phyloP scores from a whole-genome alignment of 345 rosid genomes.

The Eucalyptus sp. region DNA sequence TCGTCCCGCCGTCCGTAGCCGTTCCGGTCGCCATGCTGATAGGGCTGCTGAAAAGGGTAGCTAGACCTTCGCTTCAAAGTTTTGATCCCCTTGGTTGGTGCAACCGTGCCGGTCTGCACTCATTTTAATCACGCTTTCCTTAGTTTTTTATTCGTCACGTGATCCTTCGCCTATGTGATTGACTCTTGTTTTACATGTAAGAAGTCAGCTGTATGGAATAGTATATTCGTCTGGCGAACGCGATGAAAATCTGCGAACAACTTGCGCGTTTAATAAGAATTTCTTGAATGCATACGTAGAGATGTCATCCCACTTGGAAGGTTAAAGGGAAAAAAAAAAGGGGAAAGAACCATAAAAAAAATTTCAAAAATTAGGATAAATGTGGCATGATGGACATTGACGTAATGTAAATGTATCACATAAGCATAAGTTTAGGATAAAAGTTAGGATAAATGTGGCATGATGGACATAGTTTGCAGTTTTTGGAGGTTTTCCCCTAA shows the following conservation, averaged over 20 bases:
- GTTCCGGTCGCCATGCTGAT: background rate
- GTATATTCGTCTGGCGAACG: background rate
- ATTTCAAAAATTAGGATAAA: too few relatives aligned
- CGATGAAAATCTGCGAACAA: background rate
- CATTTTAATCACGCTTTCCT: background rate
- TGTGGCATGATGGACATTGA: too few relatives aligned
- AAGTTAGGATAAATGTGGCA: too few relatives aligned
- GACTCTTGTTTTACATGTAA: background rate
- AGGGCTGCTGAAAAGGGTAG: background rate
- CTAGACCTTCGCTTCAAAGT: background rate
- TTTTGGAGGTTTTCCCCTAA: too few relatives aligned
- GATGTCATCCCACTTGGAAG: background rate
- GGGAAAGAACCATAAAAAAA: too few relatives aligned
- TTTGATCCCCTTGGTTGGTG: background rate
- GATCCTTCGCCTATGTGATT: background rate
- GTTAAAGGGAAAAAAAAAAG: too few relatives aligned
- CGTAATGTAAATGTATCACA: rapidly evolving
- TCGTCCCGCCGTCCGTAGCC: background rate
- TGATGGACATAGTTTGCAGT: too few relatives aligned
- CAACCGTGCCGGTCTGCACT: background rate
- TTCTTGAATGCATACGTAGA: background rate
- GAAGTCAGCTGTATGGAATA: background rate
- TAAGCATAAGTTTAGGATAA: too few relatives aligned
- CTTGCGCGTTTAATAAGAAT: background rate
- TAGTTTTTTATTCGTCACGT: background rate